Conservation (phyloP, 306 rosid genomes). For the Oemleria cerasiformis region DNA sequence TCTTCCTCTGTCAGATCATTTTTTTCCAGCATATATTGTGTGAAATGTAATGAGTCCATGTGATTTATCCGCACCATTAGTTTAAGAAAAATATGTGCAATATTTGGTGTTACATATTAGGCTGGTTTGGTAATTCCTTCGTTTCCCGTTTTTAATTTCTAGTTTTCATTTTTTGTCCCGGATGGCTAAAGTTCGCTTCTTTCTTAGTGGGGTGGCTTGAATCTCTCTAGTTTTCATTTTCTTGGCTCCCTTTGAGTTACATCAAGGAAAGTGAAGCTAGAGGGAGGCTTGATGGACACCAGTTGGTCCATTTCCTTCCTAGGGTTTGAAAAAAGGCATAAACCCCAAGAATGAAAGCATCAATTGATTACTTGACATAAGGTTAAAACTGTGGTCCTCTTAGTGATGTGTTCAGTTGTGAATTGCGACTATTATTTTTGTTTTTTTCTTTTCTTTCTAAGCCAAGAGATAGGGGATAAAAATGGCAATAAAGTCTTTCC, state of each 20-base stretch:
- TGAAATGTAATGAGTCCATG: too few relatives aligned
- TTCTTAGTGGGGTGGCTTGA: neutral
- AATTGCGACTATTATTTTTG: too few relatives aligned
- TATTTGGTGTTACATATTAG: too few relatives aligned
- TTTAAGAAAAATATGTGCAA: too few relatives aligned
- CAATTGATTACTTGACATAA: neutral
- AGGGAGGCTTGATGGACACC: neutral
- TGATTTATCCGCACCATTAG: too few relatives aligned
- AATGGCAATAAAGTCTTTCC: neutral
- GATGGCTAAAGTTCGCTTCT: neutral
- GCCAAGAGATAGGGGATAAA: neutral
- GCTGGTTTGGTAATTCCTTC: too few relatives aligned
- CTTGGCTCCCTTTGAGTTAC: neutral
- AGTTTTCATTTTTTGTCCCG: too few relatives aligned
- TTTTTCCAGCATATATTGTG: neutral
- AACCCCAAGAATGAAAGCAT: neutral
- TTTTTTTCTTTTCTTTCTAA: neutral
- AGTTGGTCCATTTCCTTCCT: neutral
- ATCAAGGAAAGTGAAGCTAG: conserved; percentile 1
- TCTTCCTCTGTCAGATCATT: neutral
- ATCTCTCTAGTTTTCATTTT: neutral
- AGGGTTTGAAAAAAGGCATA: neutral
- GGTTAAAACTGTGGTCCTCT: neutral
- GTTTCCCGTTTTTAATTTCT: too few relatives aligned
- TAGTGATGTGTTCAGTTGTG: neutral